Evolutionary conservation across 768 basidiomycete species (phyloP).

Genomic region (Lactarius tabidus): DNA sequence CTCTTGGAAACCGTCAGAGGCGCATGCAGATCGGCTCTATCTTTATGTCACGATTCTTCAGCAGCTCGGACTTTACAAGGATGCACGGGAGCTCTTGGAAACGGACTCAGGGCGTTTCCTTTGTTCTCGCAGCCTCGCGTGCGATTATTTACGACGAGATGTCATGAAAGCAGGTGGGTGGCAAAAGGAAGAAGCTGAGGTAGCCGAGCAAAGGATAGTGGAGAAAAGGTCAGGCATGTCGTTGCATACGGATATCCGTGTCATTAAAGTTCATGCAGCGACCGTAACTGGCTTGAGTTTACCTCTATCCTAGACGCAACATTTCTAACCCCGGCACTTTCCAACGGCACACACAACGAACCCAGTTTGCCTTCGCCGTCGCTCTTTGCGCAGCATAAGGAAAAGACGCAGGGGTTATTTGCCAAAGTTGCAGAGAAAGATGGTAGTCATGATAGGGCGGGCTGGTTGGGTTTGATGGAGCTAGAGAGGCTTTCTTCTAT

Average conservation of each 20-base stretch:
- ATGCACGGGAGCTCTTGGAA: conserved; percentile 64
- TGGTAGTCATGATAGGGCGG: conserved; percentile 70
- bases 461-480: conserved; percentile 68
- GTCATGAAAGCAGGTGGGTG: conserved; percentile 58
- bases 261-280: conserved; percentile 38
- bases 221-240: conserved; percentile 50
- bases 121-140: conserved; percentile 65
- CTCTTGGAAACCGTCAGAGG: conserved; percentile 57
- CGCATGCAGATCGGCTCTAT: conserved; percentile 71
- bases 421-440: conserved; percentile 56
- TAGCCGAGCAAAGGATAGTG: conserved; percentile 53
- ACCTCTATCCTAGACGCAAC: conserved; percentile 66
- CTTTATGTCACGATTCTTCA: conserved; percentile 69
- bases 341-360: conserved; percentile 31
- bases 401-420: conserved; percentile 50
- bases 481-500: conserved; percentile 57
- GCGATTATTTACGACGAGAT: conserved; percentile 71
- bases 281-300: conserved; percentile 87
- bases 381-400: conserved; percentile 37
- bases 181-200: conserved; percentile 56
- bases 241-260: background rate
- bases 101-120: conserved; percentile 65
- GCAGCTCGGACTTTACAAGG: conserved; percentile 63
- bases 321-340: conserved; percentile 41
- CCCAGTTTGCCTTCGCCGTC: conserved; percentile 18